phyloP scores from a whole-genome alignment of 179 eudicot species.

The Beta corolliflora region DNA sequence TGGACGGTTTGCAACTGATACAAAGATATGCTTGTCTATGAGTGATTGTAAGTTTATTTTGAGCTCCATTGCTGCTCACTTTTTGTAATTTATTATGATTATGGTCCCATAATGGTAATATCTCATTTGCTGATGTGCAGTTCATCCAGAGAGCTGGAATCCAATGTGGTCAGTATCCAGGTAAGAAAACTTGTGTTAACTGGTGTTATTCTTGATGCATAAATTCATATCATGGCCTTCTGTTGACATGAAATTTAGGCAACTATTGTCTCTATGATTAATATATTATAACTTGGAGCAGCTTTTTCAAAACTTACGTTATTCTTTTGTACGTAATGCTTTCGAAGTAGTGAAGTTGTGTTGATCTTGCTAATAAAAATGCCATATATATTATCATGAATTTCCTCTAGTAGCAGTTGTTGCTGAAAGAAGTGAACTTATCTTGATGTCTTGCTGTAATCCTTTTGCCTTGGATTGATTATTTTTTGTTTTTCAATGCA shows the following conservation, averaged over 20 bases:
- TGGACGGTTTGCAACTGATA: constrained; percentile 91
- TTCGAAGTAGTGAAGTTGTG: not conserved
- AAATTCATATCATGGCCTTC: not conserved
- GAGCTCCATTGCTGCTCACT: constrained; percentile 12
- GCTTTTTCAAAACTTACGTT: not conserved
- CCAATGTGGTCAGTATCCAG: constrained; percentile 99
- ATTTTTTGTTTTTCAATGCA: constrained; percentile 49
- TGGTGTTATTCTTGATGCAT: not conserved
- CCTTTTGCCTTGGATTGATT: constrained; percentile 34
- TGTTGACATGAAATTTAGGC: not conserved
- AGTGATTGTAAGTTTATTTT: constrained; percentile 77
- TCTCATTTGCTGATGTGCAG: constrained; percentile 38
- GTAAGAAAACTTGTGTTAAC: constrained; percentile 38
- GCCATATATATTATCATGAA: not conserved
- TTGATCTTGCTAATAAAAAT: not conserved
- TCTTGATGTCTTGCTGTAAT: not conserved
- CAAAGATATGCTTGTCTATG: constrained; percentile 93
- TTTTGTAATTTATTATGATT: constrained; percentile 1
- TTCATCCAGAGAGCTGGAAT: constrained; percentile 98
- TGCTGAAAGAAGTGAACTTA: not conserved
- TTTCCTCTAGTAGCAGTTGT: not conserved
- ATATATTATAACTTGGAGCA: not conserved
- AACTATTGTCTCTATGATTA: not conserved
- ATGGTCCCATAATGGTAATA: not conserved
- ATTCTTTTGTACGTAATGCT: not conserved